Evolutionary conservation across 352 stramenopile species (phyloP), one percentile per base, ranked within the genome.

Genomic region (Pythium phragmiticola): DNA sequence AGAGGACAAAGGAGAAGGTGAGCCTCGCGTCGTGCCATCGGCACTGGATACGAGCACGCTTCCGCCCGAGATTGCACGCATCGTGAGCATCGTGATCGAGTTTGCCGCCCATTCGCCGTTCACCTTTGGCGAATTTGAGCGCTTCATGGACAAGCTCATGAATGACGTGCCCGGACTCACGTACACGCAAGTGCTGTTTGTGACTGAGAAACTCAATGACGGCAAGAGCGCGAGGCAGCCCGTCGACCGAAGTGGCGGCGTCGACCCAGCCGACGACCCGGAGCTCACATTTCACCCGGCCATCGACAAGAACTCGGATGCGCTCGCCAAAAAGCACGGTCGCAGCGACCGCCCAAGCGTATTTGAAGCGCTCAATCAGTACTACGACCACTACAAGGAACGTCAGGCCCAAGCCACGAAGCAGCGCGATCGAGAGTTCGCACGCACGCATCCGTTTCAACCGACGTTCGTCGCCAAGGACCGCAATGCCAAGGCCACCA

Each of bases 141-240:
- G 8, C 8, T 80, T 75, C 59, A 87, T 93, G 74, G 82, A 91
- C n/a, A 77, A 75, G 21, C 73, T 91, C 19, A 76, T 91, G 52
- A 54, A 53, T 4, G 75, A 92, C 19, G 77, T 88, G 14, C 78
- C 77, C 5, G 80, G 77, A 1, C 55, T 91, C 16, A 90, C 82
- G 17, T 87, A 89, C 63, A 90, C 82, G 12, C 80, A 92, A 56
- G 75, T 92, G 14, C 68, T 92, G 17, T 88, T 89, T 62, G 61
- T 92, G 17, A 72, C 79, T 0, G 74, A 90, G 23, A 69, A 80
- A 34, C 60, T 89, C 46, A 58, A 77, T 13, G 70, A 79, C 8
- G 77, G 75, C 21, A 76, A 73, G 57, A 71, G 70, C 36, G 66
- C 60, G 34, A 63, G 76, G 9, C 63, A 65, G 45, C 60, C 33